Conservation (phyloP, 2,329 filamentous ascomycete genomes). For the Penicillium decumbens region DNA sequence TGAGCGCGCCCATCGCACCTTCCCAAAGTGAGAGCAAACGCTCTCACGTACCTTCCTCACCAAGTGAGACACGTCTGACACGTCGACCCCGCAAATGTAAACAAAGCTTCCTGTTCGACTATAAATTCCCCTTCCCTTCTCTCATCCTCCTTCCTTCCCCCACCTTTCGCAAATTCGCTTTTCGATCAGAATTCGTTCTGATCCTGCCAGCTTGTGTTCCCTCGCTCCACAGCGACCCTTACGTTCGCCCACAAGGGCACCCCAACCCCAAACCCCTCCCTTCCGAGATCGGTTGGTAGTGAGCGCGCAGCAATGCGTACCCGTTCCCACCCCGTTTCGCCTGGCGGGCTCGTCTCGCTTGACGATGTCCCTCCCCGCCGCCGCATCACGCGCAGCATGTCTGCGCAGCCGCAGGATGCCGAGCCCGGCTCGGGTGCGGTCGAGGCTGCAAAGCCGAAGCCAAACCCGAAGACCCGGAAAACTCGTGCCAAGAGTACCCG, state of each 20-base stretch:
- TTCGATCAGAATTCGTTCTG: neutral
- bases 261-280: neutral
- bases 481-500: slow-evolving; percentile 8
- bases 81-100: neutral
- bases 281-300: neutral
- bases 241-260: neutral
- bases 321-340: slow-evolving; percentile 37
- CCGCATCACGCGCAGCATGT: slow-evolving; percentile 17
- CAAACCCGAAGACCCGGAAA: slow-evolving; percentile 6
- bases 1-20: slow-evolving; percentile 20
- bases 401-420: slow-evolving; percentile 13
- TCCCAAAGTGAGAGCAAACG: neutral
- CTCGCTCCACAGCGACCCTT: neutral
- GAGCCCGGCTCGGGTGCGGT: slow-evolving; percentile 1
- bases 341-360: slow-evolving; percentile 32
- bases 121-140: neutral
- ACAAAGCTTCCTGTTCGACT: neutral
- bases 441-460: neutral
- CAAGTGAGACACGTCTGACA: neutral
- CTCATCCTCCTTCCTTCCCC: neutral
- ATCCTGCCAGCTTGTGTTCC: neutral
- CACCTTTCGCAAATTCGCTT: neutral
- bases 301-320: slow-evolving; percentile 32
- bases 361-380: slow-evolving; percentile 18
- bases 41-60: neutral